Evolutionary conservation across 1,284 basidiomycete species (phyloP).

Genomic region (Athelia psychrophila): DNA sequence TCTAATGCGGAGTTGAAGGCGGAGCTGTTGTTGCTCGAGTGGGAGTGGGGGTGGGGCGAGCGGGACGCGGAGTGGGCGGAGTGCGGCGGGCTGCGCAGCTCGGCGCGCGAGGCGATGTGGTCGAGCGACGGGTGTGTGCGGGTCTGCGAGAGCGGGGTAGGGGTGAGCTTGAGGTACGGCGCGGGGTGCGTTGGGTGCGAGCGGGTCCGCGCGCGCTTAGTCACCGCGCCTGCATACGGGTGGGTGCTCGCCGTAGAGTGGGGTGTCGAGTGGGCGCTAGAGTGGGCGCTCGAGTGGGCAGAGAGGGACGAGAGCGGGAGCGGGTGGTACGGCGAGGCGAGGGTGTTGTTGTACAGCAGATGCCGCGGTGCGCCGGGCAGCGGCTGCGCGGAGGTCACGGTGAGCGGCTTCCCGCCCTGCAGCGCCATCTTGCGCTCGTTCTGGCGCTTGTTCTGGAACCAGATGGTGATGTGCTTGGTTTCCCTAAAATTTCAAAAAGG

Average conservation of each 20-base stretch:
- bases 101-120: conserved; percentile 55
- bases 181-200: neutral
- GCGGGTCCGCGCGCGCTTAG: too few relatives aligned
- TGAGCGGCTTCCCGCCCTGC: too few relatives aligned
- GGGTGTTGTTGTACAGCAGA: too few relatives aligned
- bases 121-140: conserved; percentile 42
- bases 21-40: too few relatives aligned
- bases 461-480: conserved; percentile 74
- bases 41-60: too few relatives aligned
- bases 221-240: neutral
- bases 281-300: too few relatives aligned
- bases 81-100: conserved; percentile 38
- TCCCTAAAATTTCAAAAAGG: conserved; percentile 44
- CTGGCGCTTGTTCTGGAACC: conserved; percentile 83
- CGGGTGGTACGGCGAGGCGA: too few relatives aligned
- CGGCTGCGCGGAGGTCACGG: too few relatives aligned
- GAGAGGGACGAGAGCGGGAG: too few relatives aligned
- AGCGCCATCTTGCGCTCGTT: conserved; percentile 65
- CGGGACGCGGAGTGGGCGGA: too few relatives aligned
- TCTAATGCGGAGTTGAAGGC: too few relatives aligned
- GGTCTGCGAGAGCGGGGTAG: neutral
- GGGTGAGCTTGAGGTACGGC: neutral
- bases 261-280: neutral
- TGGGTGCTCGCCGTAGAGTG: neutral
- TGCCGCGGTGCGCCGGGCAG: too few relatives aligned